Evolutionary conservation across 768 basidiomycete genomes (phyloP), one percentile per base, ranked within the genome.

Genomic region (Botryobasidium botryosum): DNA sequence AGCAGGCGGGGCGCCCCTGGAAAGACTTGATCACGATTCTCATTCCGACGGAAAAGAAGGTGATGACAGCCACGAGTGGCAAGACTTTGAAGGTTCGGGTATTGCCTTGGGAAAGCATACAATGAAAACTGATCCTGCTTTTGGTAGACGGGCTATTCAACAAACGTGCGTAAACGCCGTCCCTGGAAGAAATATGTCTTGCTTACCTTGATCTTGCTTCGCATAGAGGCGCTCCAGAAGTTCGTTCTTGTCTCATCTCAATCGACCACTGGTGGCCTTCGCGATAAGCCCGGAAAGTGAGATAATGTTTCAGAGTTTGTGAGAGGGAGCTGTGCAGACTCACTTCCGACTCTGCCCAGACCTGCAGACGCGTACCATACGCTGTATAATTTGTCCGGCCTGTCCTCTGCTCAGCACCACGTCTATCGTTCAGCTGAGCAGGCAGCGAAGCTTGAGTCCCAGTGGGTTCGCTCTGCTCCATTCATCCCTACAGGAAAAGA

Each of bases 281-380:
- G 88, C 20, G 94, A 99, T 57, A 99, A 99, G 57, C 94, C 94
- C 12, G 85, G 86, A 31, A 96, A 94, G 83, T 85, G 59, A 43
- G 73, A 59, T 18, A 7, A 24, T 20, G 3, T 17, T 10, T 20
- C 1, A 13, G 3, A 28, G n/a, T 1, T 15, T 4, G 18, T 36
- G 12, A 2, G n/a, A 5, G 20, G 6, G n/a, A 15, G 27, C 7
- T 13, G 2, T 21, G 20, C 10, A 27, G 13, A 3, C 12, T 46
- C 23, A 20, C 25, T 20, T 6, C 26, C 8, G 2, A n/a, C 23
- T 28, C n/a, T 18, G 18, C 12, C 32, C 51, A 91, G 88, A 61
- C 61, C 62, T n/a, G 65, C 90, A n/a, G 94, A 99, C 57, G 71
- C 85, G 31, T 99, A 99, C 57, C 94, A 99, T 56, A 94, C 92